phyloP scores from a whole-genome alignment of 306 rosid species.

The Erythrophleum fordii region DNA sequence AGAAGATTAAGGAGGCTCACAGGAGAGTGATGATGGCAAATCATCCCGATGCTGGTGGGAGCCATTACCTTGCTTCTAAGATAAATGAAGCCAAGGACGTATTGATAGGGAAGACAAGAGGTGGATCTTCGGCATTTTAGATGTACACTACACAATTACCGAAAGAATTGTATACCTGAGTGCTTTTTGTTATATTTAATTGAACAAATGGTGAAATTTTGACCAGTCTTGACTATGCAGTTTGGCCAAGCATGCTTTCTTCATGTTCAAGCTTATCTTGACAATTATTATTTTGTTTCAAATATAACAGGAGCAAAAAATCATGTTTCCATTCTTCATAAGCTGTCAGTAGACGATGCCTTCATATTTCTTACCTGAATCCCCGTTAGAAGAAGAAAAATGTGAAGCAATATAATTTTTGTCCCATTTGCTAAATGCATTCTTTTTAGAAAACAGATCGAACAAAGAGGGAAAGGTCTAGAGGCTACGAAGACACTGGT shows the following conservation, averaged over 20 bases:
- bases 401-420: background rate
- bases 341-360: too few species aligned
- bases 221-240: background rate
- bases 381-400: background rate
- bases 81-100: constrained; percentile 48
- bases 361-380: background rate
- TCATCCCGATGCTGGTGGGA: constrained; percentile 52
- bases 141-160: background rate
- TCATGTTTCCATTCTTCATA: background rate
- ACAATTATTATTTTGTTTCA: background rate
- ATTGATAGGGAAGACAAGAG: constrained; percentile 20
- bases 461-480: too few species aligned
- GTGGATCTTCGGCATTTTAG: constrained; percentile 35
- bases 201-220: background rate
- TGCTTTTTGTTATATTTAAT: background rate
- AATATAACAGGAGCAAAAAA: background rate
- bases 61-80: constrained; percentile 51
- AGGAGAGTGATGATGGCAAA: constrained; percentile 49
- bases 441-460: background rate
- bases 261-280: background rate
- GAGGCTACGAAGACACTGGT: too few species aligned
- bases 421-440: background rate
- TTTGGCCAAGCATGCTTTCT: background rate
- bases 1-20: constrained; percentile 46
- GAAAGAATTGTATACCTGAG: background rate